phyloP scores from a whole-genome alignment of 2,329 filamentous ascomycete genomes.

The Exophiala viscosa region DNA sequence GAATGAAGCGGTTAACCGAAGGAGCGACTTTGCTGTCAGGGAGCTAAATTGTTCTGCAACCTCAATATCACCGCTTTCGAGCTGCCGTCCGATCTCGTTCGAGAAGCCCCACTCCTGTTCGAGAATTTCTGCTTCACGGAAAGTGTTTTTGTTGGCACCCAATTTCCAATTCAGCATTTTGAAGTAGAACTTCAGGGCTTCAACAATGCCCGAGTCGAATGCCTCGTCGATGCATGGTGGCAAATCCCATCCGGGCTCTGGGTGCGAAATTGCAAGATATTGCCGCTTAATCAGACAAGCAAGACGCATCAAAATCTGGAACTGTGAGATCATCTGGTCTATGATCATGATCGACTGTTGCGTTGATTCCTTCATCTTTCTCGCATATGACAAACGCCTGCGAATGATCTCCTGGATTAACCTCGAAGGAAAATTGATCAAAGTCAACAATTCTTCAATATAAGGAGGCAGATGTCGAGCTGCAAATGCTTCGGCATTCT shows the following conservation, averaged over 20 bases:
- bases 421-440: conserved; percentile 95
- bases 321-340: conserved; percentile 96
- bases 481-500: conserved; percentile 77
- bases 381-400: conserved; percentile 84
- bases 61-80: conserved; percentile 92
- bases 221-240: conserved; percentile 95
- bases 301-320: conserved; percentile 86
- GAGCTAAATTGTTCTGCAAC: conserved; percentile 94
- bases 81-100: conserved; percentile 83
- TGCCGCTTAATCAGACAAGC: conserved; percentile 90
- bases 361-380: conserved; percentile 90
- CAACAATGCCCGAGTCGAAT: conserved; percentile 86
- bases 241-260: conserved; percentile 89
- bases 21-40: conserved; percentile 86
- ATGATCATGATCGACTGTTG: conserved; percentile 91
- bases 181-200: conserved; percentile 96
- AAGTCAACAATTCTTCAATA: conserved; percentile 88
- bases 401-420: conserved; percentile 96
- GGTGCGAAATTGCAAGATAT: conserved; percentile 76
- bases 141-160: conserved; percentile 95
- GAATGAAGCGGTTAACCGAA: conserved; percentile 83
- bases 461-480: conserved; percentile 91
- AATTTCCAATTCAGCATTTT: conserved; percentile 98
- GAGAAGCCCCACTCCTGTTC: conserved; percentile 98
- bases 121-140: conserved; percentile 95